phyloP scores from a whole-genome alignment of 257 asterid genomes.

The Gentiana straminea region DNA sequence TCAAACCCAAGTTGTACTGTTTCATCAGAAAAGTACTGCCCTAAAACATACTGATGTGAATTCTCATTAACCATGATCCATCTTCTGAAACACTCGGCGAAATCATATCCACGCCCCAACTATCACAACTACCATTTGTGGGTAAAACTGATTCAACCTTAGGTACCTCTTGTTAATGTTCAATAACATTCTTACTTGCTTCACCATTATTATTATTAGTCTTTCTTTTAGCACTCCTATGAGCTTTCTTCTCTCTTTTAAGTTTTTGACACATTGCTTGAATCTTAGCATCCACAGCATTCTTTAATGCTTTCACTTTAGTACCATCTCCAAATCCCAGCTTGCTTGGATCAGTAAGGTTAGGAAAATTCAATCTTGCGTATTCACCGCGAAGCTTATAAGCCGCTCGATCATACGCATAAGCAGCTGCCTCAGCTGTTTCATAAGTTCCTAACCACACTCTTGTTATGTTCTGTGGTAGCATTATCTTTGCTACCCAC shows the following conservation, averaged over 20 bases:
- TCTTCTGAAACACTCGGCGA: slow-evolving; percentile 42
- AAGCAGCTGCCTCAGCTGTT: slow-evolving; percentile 52
- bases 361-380: slow-evolving; percentile 44
- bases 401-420: slow-evolving; percentile 52
- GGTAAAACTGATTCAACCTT: slow-evolving; percentile 22
- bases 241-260: slow-evolving; percentile 39
- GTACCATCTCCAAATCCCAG: slow-evolving; percentile 50
- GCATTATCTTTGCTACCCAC: slow-evolving; percentile 50
- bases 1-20: slow-evolving; percentile 32
- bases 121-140: slow-evolving; percentile 17
- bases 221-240: slow-evolving; percentile 18
- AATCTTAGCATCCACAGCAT: slow-evolving; percentile 80
- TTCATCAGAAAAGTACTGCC: slow-evolving; percentile 18
- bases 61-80: slow-evolving; percentile 37
- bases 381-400: slow-evolving; percentile 47
- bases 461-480: slow-evolving; percentile 43
- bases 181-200: slow-evolving; percentile 13
- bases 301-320: slow-evolving; percentile 42
- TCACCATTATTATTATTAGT: neutral
- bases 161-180: too few species aligned
- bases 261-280: slow-evolving; percentile 77
- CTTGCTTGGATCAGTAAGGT: slow-evolving; percentile 43
- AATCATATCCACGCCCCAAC: slow-evolving; percentile 23
- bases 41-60: slow-evolving; percentile 27
- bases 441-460: slow-evolving; percentile 57